phyloP scores from a whole-genome alignment of 78 protist species.

The Bodo saltans region DNA sequence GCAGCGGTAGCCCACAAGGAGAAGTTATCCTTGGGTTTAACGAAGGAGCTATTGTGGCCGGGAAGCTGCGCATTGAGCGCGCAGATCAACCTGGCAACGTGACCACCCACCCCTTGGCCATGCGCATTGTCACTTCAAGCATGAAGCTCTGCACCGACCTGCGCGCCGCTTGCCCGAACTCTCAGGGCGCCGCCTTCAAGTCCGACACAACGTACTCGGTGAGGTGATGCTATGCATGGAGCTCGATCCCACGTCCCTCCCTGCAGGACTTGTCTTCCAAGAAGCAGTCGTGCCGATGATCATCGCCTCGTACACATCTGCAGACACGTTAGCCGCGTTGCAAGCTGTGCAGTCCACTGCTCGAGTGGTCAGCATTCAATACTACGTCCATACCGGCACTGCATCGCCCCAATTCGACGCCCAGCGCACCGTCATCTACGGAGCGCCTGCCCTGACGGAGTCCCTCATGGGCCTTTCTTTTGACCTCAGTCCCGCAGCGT shows the following conservation, averaged over 20 bases:
- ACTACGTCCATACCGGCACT: conserved; percentile 29
- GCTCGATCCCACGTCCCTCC: not conserved
- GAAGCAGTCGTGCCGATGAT: not conserved
- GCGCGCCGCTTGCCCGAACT: no score
- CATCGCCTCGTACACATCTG: not conserved
- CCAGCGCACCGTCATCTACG: conserved; percentile 37
- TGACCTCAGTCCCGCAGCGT: conserved; percentile 49
- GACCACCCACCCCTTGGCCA: no score
- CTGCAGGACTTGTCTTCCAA: not conserved
- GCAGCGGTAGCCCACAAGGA: no score
- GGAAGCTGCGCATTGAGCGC: no score
- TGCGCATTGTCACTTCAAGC: no score
- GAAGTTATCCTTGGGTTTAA: no score
- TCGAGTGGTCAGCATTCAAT: not conserved
- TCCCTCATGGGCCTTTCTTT: conserved; percentile 45
- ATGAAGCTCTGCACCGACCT: no score
- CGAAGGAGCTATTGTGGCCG: no score
- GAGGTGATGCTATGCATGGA: no score
- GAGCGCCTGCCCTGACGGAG: conserved; percentile 45
- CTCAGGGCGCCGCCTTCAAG: no score
- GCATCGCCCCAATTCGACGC: conserved; percentile 54
- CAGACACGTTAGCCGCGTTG: not conserved
- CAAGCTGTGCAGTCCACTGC: not conserved
- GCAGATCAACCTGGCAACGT: no score
- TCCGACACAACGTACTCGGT: no score